Conservation (phyloP, 202 grass and related monocot genomes). For the Panicum hallii region DNA sequence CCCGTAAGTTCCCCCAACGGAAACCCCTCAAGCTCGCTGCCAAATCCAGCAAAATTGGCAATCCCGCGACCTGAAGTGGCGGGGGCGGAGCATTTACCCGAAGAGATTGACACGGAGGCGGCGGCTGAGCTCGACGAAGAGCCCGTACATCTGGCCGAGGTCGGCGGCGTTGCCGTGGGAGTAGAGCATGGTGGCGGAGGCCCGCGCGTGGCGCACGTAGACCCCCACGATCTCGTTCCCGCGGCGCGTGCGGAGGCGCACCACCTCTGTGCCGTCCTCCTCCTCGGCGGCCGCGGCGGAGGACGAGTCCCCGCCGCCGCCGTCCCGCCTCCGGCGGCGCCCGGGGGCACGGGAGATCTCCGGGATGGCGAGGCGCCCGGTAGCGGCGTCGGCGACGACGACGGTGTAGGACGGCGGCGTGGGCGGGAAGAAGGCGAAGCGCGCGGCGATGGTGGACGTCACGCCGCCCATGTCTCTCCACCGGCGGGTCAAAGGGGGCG, state of each 20-base stretch:
- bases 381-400: constrained; percentile 60
- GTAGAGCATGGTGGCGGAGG: constrained; percentile 82
- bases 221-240: constrained; percentile 89
- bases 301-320: constrained; percentile 43
- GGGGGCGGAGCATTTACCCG: constrained; percentile 49
- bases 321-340: constrained; percentile 53
- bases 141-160: constrained; percentile 86
- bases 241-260: constrained; percentile 73
- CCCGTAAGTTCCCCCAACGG: constrained; percentile 22
- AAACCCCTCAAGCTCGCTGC: constrained; percentile 5
- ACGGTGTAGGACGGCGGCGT: constrained; percentile 88
- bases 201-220: constrained; percentile 65
- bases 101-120: constrained; percentile 82
- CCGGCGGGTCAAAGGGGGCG: neutral
- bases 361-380: constrained; percentile 70
- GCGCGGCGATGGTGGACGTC: constrained; percentile 85
- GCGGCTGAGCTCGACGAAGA: constrained; percentile 88
- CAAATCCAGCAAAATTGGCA: constrained; percentile 31
- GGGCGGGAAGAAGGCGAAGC: constrained; percentile 95
- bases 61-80: neutral
- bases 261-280: constrained; percentile 64
- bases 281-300: constrained; percentile 45
- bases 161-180: constrained; percentile 93
- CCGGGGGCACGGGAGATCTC: constrained; percentile 57
- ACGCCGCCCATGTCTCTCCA: constrained; percentile 72